phyloP scores from a whole-genome alignment of 2,329 filamentous ascomycete genomes.

The Scortechinia acanthostroma region DNA sequence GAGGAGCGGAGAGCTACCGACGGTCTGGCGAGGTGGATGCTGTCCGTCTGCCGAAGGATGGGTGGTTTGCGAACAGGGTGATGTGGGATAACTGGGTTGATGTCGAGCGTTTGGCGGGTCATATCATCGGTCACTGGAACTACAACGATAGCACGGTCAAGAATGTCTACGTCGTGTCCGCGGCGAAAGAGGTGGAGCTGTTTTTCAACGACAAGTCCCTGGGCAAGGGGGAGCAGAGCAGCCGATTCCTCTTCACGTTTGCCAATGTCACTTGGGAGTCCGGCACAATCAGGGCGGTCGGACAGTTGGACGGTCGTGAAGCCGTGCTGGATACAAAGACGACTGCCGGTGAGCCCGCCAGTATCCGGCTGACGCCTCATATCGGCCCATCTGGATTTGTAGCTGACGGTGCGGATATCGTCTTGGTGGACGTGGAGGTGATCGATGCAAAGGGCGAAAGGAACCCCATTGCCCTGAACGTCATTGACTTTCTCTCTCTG shows the following conservation, averaged over 20 bases:
- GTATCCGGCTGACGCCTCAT: constrained; percentile 3
- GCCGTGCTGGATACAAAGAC: constrained; percentile 2
- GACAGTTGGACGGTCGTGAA: neutral
- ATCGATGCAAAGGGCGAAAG: too few relatives aligned
- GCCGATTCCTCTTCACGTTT: constrained; percentile 1
- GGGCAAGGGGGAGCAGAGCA: constrained; percentile 1
- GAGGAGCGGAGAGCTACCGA: constrained; percentile 3
- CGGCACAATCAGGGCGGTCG: neutral
- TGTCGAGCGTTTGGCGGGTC: neutral
- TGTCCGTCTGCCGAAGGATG: constrained; percentile 3
- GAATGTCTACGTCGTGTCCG: constrained; percentile 4
- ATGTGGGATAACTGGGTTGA: constrained; percentile 5
- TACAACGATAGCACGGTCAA: constrained; percentile 4
- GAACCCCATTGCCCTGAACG: too few relatives aligned
- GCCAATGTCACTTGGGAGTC: constrained; percentile 1
- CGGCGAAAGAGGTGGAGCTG: constrained; percentile 3
- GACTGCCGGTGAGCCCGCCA: constrained; percentile 3
- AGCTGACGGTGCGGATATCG: too few relatives aligned
- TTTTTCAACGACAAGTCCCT: constrained; percentile 3
- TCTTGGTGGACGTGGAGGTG: too few relatives aligned
- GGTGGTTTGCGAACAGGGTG: constrained; percentile 3
- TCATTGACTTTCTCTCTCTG: too few relatives aligned
- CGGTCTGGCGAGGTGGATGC: constrained; percentile 4
- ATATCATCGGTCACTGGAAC: constrained; percentile 4
- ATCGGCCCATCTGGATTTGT: too few relatives aligned